phyloP scores from a whole-genome alignment of 768 basidiomycete species.

The Hypholoma sublateritium region DNA sequence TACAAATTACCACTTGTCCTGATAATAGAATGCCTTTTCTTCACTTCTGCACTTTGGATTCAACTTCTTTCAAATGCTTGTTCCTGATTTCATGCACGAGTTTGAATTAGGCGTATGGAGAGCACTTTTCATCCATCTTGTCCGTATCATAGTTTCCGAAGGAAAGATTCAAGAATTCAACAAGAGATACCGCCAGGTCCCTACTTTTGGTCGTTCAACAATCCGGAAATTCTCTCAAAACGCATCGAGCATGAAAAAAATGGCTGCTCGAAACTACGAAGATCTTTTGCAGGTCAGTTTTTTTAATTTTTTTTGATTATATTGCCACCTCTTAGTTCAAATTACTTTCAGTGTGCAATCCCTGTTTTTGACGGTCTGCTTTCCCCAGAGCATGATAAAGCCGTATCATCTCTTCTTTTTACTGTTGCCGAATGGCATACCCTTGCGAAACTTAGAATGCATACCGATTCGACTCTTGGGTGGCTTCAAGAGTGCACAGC shows the following conservation, averaged over 20 bases:
- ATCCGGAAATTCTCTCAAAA: slow-evolving; percentile 14
- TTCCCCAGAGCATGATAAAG: too few relatives aligned
- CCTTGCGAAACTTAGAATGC: too few relatives aligned
- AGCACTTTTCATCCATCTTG: slow-evolving; percentile 28
- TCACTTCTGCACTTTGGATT: slow-evolving; percentile 15
- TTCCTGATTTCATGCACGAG: slow-evolving; percentile 34
- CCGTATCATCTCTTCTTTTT: too few relatives aligned
- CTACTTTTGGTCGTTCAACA: slow-evolving; percentile 12
- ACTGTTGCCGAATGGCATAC: too few relatives aligned
- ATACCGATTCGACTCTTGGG: too few relatives aligned
- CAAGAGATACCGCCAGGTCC: too few relatives aligned
- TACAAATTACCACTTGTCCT: not conserved
- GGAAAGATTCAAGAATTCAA: not conserved
- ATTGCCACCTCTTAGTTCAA: not conserved
- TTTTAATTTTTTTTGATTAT: too few relatives aligned
- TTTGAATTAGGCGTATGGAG: slow-evolving; percentile 37
- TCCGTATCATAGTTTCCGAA: slow-evolving; percentile 24
- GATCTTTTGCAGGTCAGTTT: too few relatives aligned
- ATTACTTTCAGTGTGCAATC: slow-evolving; percentile 24
- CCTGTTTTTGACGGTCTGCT: slow-evolving; percentile 29
- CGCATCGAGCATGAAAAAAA: too few relatives aligned
- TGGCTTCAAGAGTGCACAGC: not conserved
- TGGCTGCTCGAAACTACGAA: too few relatives aligned
- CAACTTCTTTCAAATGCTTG: slow-evolving; percentile 25
- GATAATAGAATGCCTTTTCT: slow-evolving; percentile 30